A percentile compares a stretch with the other conserved stretches of the same genome.
These are phyloP conservation scores for Tillandsia fasciculata DNA, from an alignment of 176 grass and related monocot genomes.

Conservation along the genomic window DNA sequence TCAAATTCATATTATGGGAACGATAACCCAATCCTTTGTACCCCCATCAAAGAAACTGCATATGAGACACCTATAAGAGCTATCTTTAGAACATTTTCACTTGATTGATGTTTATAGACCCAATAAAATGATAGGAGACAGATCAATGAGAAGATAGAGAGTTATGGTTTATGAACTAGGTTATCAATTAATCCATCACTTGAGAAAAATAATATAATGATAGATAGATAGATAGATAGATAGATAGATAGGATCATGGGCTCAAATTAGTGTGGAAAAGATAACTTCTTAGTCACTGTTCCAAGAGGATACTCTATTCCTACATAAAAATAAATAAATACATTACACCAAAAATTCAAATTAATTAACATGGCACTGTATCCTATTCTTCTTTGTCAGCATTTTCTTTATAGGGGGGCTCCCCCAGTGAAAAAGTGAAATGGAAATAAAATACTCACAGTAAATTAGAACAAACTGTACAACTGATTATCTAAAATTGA, in stretches of 20 bases:
- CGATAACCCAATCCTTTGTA: too few species aligned
- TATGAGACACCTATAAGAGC: too few species aligned
- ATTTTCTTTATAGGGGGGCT: not conserved
- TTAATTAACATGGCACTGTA: not conserved
- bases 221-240: not conserved
- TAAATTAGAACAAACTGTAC: not conserved
- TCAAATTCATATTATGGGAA: too few species aligned
- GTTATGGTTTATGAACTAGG: not conserved
- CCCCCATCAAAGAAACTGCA: too few species aligned
- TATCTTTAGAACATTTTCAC: too few species aligned
- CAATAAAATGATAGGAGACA: too few species aligned
- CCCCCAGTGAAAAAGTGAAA: not conserved
- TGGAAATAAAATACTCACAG: not conserved
- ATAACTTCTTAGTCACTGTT: not conserved
- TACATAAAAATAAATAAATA: not conserved
- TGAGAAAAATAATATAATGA: not conserved
- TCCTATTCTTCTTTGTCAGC: not conserved
- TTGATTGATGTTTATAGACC: too few species aligned
- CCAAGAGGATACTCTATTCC: not conserved
- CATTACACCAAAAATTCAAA: not conserved
- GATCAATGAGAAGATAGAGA: too few species aligned
- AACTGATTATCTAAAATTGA: not conserved
- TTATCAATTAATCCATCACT: not conserved
- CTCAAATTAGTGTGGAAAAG: not conserved
- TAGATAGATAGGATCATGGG: not conserved